Base-by-base conservation (phyloP, 1,284 basidiomycete genomes). In the Ceratobasidium sp. region DNA sequence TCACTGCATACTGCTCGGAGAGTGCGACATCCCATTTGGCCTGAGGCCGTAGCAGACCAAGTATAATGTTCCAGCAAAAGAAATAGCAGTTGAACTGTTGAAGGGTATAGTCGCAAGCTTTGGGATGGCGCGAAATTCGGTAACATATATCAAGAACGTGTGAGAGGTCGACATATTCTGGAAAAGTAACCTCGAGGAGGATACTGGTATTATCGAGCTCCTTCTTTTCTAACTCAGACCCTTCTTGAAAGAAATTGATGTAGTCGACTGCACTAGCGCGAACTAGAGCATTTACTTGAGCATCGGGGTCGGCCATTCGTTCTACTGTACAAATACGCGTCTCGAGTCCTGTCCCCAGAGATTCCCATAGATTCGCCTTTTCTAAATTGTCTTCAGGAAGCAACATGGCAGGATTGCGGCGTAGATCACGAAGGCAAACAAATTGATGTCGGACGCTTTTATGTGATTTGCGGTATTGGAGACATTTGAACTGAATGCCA, bases 11-110 rank as follows among this genome's bases (percentile, higher is more conserved):
- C 3, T 67, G 42, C 15, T 44, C 3, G 12, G 12, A 12, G 42
- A 67, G 15, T 42, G 26, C 12, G 13, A n/a, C 12, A 26, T 18
- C 56, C 70, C 70, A 72, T 5, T 46, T 33, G 18, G 40, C 40
- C 23, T 40, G 1, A 3, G 40, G 33, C 3, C 55, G 70, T 12
- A 60, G 0, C 20, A 72, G 40, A 4, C 23, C n/a, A 10, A 63
- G 23, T 5, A 72, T 28, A 33, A 72, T 72, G 13, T 40, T 61
- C 70, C 70, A 72, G 20, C 18, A 72, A 20, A 44, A 72, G 42
- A 72, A 72, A 15, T 23, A 72, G 40, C 70, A 72, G 23, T 72
- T 72, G n/a, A 42, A 72, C 46, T 72, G 70, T 23, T 63, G 55
- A 1, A 72, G 42, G 10, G 70, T 72, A 23, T 72, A 72, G 40